Conservation (phyloP, 2,329 filamentous ascomycete genomes). For the Emergomyces pasteurianus region DNA sequence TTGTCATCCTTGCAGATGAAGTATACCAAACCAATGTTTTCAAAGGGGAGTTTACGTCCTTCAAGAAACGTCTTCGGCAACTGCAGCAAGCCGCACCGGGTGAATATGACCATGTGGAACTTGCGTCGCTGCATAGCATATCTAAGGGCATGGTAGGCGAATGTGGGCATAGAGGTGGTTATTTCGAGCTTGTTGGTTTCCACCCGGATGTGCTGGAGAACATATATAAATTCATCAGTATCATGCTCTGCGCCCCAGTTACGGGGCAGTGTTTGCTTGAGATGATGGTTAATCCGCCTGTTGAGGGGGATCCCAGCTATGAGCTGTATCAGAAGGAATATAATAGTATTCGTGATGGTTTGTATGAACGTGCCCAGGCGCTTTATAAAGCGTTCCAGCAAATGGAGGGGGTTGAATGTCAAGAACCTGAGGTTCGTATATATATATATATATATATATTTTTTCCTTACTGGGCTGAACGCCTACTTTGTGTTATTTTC, state of each 20-base stretch:
- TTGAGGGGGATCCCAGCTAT: conserved; percentile 69
- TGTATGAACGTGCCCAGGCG: conserved; percentile 68
- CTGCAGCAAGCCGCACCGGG: conserved; percentile 63
- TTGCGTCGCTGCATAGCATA: conserved; percentile 82
- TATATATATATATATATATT: neutral
- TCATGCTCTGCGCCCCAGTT: conserved; percentile 91
- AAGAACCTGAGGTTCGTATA: conserved; percentile 54
- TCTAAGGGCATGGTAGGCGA: conserved; percentile 99
- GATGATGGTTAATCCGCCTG: conserved; percentile 93
- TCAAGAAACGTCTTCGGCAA: conserved; percentile 76
- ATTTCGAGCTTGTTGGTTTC: conserved; percentile 92
- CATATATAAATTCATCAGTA: conserved; percentile 98
- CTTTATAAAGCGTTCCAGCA: conserved; percentile 80
- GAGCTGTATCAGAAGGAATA: conserved; percentile 79
- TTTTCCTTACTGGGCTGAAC: too few relatives aligned
- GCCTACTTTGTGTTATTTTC: too few relatives aligned
- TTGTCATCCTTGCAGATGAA: conserved; percentile 90
- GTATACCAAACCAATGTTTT: conserved; percentile 99
- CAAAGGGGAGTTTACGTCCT: conserved; percentile 82
- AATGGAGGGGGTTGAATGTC: conserved; percentile 94
- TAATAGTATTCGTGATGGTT: conserved; percentile 63
- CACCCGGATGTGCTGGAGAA: conserved; percentile 73
- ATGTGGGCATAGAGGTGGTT: conserved; percentile 93
- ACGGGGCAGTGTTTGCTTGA: conserved; percentile 94
- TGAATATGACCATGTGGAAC: conserved; percentile 73